phyloP scores from a whole-genome alignment of 306 rosid species.

The Inga leiocalycina region DNA sequence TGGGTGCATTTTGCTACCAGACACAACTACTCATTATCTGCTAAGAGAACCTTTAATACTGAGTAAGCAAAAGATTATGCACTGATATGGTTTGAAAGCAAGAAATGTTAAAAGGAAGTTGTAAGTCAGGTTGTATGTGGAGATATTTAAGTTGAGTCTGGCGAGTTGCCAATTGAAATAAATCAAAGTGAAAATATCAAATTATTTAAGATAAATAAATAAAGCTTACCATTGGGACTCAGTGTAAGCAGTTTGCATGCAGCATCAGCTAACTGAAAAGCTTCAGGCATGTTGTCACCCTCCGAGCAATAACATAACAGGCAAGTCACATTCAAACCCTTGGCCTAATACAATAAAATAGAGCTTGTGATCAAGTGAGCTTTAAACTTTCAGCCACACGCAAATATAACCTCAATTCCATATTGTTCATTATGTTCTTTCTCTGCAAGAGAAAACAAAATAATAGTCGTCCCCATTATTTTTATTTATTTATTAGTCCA shows the following conservation, averaged over 20 bases:
- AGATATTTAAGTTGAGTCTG: constrained; percentile 8
- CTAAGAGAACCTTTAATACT: neutral
- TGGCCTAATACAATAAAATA: constrained; percentile 59
- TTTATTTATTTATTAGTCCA: neutral
- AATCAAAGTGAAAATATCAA: constrained; percentile 19
- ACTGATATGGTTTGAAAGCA: neutral
- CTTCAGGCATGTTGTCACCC: constrained; percentile 90
- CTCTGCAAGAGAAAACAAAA: constrained; percentile 7
- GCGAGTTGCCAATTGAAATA: constrained; percentile 15
- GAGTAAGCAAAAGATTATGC: neutral
- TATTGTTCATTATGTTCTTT: constrained; percentile 1
- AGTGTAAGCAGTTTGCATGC: constrained; percentile 59
- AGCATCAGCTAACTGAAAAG: constrained; percentile 86
- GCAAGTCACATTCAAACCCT: constrained; percentile 91
- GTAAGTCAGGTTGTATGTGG: neutral
- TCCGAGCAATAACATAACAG: constrained; percentile 89
- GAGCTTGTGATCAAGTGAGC: neutral
- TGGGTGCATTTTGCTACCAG: neutral
- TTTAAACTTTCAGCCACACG: neutral
- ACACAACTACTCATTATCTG: neutral
- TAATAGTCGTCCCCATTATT: neutral
- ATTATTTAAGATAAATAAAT: constrained; percentile 6
- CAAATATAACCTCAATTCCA: constrained; percentile 30
- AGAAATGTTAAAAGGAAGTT: neutral
- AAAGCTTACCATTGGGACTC: constrained; percentile 55